A percentile compares a stretch with the other conserved stretches of the same genome.
phyloP scores from a whole-genome alignment of 257 asterid species.

The Cynanchum wilfordii region DNA sequence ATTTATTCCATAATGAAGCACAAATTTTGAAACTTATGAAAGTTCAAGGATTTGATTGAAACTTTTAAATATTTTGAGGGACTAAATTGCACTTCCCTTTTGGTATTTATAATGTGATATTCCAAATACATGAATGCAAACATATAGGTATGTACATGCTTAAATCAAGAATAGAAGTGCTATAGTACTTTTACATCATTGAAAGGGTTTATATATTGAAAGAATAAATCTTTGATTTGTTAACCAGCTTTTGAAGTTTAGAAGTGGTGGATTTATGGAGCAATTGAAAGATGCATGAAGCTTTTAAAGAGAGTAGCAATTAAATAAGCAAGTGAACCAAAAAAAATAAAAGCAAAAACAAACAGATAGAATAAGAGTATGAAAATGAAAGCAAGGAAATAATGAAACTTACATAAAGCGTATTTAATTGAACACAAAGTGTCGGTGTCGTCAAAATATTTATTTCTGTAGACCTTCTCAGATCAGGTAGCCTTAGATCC shows the following conservation, averaged over 20 bases:
- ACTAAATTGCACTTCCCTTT: too few relatives aligned
- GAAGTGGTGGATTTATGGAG: not conserved
- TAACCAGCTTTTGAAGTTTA: not conserved
- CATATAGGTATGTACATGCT: not conserved
- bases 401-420: slow-evolving; percentile 78
- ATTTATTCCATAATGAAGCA: too few relatives aligned
- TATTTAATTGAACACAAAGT: slow-evolving; percentile 82
- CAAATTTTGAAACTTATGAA: too few relatives aligned
- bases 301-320: not conserved
- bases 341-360: not conserved
- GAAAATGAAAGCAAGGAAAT: not conserved
- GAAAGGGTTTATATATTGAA: not conserved
- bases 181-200: not conserved
- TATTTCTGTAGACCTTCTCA: slow-evolving; percentile 51
- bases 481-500: slow-evolving; percentile 73
- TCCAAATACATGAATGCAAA: not conserved
- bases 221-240: not conserved
- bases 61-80: too few relatives aligned
- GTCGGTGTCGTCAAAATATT: slow-evolving; percentile 64
- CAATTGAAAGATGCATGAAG: not conserved
- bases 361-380: not conserved
- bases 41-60: too few relatives aligned
- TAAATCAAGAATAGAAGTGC: not conserved
- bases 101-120: not conserved
- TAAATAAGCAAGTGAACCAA: not conserved